These are phyloP conservation scores for Zygnema circumcarinatum DNA, from an alignment of 139 green algal species.

Conservation along the genomic window DNA sequence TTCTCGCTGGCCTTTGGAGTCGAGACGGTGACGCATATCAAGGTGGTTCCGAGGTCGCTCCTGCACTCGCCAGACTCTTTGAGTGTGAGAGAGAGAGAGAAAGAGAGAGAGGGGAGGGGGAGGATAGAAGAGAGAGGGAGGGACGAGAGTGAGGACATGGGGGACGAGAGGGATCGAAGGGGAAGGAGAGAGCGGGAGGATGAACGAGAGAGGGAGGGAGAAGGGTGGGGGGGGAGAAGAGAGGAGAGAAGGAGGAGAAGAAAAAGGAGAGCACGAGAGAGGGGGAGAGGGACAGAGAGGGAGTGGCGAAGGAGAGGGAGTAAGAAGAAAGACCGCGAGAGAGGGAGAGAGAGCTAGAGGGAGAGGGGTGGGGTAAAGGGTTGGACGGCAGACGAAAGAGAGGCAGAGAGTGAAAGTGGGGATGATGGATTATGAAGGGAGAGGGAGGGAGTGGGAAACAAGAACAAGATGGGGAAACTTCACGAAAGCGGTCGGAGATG, in stretches of 20 bases:
- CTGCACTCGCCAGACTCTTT: slow-evolving; percentile 35
- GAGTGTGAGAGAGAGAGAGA: too few relatives aligned
- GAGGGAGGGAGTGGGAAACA: neutral
- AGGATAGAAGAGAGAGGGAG: neutral
- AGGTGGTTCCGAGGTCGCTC: slow-evolving; percentile 78
- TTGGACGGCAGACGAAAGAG: neutral
- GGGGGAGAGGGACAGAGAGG: neutral
- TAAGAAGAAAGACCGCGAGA: neutral
- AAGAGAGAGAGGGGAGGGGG: neutral
- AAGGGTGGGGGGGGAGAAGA: neutral
- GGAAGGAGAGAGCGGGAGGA: neutral
- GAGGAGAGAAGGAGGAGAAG: neutral
- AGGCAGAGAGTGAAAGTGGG: neutral
- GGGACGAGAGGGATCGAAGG: neutral
- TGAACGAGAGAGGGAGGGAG: neutral
- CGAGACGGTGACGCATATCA: slow-evolving; percentile 81
- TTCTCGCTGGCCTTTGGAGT: slow-evolving; percentile 81
- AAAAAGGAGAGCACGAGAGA: neutral
- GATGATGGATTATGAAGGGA: neutral
- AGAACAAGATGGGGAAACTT: neutral
- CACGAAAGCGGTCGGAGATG: too few relatives aligned
- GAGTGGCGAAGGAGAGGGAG: neutral
- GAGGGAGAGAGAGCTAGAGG: neutral
- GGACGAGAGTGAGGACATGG: neutral
- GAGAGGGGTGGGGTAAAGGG: neutral